These are phyloP conservation scores for Trichoderma gamsii DNA, from an alignment of 495 filamentous ascomycete genomes.

Conservation along the genomic window DNA sequence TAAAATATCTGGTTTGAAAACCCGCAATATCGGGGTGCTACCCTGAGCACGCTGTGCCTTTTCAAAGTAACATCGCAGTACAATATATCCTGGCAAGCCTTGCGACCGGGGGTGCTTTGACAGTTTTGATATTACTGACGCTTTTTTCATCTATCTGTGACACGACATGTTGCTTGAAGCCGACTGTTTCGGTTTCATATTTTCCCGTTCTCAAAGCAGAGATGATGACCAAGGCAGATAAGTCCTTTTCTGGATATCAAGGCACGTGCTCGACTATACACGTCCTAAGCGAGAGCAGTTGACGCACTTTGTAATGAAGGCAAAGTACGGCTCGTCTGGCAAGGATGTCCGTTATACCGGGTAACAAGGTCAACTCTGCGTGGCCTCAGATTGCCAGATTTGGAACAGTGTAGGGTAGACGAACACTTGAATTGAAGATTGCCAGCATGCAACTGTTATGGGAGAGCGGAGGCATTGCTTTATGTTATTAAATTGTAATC, in stretches of 20 bases:
- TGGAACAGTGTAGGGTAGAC: no score
- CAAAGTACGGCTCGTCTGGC: no score
- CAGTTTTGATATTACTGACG: background rate
- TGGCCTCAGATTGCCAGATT: no score
- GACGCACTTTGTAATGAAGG: no score
- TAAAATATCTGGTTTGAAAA: no score
- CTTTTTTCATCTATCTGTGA: background rate
- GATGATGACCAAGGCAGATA: background rate
- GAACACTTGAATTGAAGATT: no score
- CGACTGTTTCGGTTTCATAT: background rate
- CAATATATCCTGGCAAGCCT: background rate
- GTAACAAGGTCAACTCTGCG: no score
- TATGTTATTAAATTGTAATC: no score
- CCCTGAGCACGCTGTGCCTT: background rate
- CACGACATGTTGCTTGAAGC: background rate
- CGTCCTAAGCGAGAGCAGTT: no score
- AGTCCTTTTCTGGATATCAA: background rate
- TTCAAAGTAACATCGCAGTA: background rate
- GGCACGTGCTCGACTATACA: background rate
- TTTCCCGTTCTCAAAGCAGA: background rate
- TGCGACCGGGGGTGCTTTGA: background rate
- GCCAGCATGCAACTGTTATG: no score
- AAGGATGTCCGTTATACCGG: no score
- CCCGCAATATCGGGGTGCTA: background rate
- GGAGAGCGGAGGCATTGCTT: no score